A percentile compares a stretch with the other conserved stretches of the same genome.
Conservation (phyloP, 2,329 filamentous ascomycete genomes). For the Ustulina deusta region DNA sequence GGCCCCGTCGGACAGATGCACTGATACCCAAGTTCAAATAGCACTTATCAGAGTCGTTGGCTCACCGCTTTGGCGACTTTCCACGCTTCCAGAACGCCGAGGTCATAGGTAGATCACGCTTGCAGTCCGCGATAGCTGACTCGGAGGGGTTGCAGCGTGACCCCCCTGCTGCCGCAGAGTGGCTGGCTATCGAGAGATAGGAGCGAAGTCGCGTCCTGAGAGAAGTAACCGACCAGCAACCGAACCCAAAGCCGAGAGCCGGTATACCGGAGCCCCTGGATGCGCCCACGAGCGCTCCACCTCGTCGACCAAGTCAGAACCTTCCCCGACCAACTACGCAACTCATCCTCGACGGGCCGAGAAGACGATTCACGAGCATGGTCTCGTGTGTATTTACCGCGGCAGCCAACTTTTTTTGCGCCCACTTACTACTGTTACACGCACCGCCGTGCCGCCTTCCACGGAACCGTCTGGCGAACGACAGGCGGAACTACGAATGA, state of each 20-base stretch:
- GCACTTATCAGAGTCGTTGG: not conserved
- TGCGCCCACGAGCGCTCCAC: not conserved
- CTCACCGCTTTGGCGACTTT: not conserved
- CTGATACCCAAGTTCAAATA: not conserved
- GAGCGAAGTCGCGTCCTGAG: no score
- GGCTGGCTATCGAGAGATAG: no score
- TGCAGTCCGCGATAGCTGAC: not conserved
- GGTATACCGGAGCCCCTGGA: not conserved
- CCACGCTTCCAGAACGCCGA: not conserved
- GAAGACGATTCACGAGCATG: not conserved
- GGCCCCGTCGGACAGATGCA: not conserved
- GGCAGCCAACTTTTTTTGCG: no score
- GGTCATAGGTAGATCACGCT: not conserved
- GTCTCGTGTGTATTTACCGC: not conserved
- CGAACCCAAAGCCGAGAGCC: not conserved
- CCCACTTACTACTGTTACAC: no score
- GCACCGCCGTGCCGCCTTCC: no score
- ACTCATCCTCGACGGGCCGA: not conserved
- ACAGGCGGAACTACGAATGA: no score
- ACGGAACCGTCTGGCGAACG: no score
- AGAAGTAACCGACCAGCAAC: not conserved
- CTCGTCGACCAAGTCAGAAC: not conserved
- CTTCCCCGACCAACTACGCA: not conserved
- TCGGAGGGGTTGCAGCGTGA: not conserved
- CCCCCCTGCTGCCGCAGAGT: no score